Conservation (phyloP, 495 filamentous ascomycete species). For the Cercophora sp. region DNA sequence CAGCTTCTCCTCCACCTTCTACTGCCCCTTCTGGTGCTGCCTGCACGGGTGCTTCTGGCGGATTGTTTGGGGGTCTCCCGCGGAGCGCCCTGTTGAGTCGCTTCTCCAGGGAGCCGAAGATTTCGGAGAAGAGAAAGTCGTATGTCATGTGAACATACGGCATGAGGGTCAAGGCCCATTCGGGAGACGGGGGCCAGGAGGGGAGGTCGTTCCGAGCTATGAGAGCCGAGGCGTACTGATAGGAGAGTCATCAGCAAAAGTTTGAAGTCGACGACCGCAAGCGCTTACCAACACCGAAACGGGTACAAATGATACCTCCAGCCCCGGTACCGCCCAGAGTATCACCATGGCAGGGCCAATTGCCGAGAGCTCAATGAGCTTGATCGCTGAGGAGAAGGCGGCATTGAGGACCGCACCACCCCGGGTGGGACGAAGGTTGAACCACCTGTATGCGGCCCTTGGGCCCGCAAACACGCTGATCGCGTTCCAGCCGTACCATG, state of each 20-base stretch:
- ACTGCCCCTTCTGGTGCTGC: neutral
- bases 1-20: neutral
- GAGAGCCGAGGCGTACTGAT: constrained; percentile 22
- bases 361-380: constrained; percentile 23
- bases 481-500: constrained; percentile 36
- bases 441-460: constrained; percentile 11
- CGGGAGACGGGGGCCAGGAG: constrained; percentile 69
- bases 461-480: constrained; percentile 36
- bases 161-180: constrained; percentile 64
- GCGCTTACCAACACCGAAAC: constrained; percentile 31
- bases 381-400: neutral
- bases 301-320: constrained; percentile 30
- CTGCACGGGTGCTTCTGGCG: neutral
- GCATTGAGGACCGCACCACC: neutral
- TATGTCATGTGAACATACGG: constrained; percentile 68
- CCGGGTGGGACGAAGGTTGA: neutral
- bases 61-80: constrained; percentile 20
- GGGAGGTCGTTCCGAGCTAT: constrained; percentile 23
- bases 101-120: constrained; percentile 60
- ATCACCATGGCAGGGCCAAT: constrained; percentile 40
- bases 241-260: neutral
- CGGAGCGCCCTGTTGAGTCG: constrained; percentile 49
- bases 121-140: constrained; percentile 57
- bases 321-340: constrained; percentile 27
- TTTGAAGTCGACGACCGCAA: no score